Conservation (phyloP, 108 stramenopile genomes). For the Schizochytrium sp. region DNA sequence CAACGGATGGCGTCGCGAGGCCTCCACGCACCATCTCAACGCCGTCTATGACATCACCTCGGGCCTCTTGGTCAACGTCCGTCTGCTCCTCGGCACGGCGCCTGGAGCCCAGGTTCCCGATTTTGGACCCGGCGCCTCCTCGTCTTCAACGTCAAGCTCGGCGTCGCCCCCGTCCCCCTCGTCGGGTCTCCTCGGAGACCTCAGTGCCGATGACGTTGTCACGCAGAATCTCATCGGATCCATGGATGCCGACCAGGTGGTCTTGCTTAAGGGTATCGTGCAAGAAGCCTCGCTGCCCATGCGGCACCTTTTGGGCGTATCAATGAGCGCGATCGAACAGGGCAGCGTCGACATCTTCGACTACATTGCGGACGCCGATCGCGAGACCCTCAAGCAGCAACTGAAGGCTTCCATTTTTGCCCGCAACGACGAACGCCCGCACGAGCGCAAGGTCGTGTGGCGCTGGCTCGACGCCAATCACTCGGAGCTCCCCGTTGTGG, state of each 20-base stretch:
- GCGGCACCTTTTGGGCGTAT: background rate
- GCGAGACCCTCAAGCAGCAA: background rate
- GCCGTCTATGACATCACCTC: slow-evolving; percentile 3
- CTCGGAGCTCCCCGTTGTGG: background rate
- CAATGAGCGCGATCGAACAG: background rate
- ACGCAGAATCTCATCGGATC: background rate
- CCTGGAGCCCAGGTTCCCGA: background rate
- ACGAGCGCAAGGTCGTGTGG: background rate
- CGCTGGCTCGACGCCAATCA: background rate
- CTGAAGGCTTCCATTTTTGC: background rate
- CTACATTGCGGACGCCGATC: background rate
- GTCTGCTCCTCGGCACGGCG: background rate
- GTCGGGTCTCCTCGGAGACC: background rate
- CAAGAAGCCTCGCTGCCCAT: slow-evolving; percentile 13
- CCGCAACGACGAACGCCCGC: background rate
- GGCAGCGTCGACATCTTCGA: background rate
- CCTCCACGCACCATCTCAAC: background rate
- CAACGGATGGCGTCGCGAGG: background rate
- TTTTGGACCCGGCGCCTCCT: background rate
- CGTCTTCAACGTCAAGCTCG: background rate
- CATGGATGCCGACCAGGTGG: background rate
- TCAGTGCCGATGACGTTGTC: background rate
- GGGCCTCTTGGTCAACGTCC: background rate
- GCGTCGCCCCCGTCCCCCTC: background rate
- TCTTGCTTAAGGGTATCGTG: background rate